phyloP scores from a whole-genome alignment of 352 stramenopile genomes.

The Poterioochromonas sp. region DNA sequence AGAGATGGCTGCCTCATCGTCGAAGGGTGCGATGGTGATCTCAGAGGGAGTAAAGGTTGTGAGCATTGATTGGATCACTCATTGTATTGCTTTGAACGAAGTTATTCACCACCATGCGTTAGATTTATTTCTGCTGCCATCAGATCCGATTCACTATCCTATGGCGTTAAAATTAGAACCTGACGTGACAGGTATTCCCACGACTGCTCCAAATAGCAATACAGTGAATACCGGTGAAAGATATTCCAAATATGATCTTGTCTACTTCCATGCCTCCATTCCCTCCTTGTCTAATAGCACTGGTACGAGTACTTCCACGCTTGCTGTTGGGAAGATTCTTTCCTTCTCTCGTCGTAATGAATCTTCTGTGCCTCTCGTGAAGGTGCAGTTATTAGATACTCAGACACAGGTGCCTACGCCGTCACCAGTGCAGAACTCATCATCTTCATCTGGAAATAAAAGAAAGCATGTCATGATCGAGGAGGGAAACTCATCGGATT shows the following conservation, averaged over 20 bases:
- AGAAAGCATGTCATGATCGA: too few relatives aligned
- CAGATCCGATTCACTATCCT: background rate
- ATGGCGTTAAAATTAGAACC: background rate
- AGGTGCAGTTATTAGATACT: too few relatives aligned
- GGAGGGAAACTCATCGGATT: too few relatives aligned
- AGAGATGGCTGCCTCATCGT: too few relatives aligned
- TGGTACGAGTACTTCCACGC: background rate
- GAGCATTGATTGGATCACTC: background rate
- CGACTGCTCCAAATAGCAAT: background rate
- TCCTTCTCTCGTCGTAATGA: background rate
- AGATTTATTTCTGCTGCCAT: background rate
- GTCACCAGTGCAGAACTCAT: too few relatives aligned
- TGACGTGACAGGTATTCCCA: background rate
- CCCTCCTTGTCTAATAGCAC: background rate
- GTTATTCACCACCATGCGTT: background rate
- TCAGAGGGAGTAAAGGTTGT: background rate
- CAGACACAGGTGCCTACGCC: too few relatives aligned
- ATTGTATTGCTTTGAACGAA: background rate
- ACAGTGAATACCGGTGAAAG: background rate
- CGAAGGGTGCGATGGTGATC: too few relatives aligned
- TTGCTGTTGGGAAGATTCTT: background rate
- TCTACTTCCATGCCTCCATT: too few relatives aligned
- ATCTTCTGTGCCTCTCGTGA: background rate
- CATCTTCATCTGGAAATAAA: too few relatives aligned
- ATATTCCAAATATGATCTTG: constrained; percentile 7